A percentile compares a stretch with the other conserved stretches of the same genome.
These are phyloP conservation scores for Fusarium secorum DNA, from an alignment of 2,329 filamentous ascomycete genomes.

Conservation along the genomic window DNA sequence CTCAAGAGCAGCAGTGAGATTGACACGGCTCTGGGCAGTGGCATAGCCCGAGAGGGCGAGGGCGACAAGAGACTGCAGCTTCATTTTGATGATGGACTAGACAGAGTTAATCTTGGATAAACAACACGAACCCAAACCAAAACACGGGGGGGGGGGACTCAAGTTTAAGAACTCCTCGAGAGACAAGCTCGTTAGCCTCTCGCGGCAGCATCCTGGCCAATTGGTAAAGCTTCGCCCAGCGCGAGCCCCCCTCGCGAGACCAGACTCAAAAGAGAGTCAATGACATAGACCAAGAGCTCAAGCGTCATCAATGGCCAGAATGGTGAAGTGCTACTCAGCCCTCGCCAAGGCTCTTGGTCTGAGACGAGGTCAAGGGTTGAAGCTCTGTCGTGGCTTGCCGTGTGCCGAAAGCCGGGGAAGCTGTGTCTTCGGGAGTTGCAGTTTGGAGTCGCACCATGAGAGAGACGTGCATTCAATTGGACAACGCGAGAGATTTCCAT, in stretches of 20 bases:
- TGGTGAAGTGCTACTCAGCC: constrained; percentile 16
- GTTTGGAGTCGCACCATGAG: constrained; percentile 2
- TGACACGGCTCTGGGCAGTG: constrained; percentile 33
- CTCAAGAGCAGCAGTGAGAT: constrained; percentile 36
- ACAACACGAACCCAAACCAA: background rate
- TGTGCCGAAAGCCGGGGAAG: constrained; percentile 11
- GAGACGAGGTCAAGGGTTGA: constrained; percentile 7
- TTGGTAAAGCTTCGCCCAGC: constrained; percentile 7
- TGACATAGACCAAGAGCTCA: constrained; percentile 36
- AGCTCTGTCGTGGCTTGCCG: constrained; percentile 15
- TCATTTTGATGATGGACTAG: constrained; percentile 31
- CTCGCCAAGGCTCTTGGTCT: constrained; percentile 13
- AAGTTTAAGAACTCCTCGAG: constrained; percentile 12
- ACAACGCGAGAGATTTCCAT: constrained; percentile 5
- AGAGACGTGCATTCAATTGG: constrained; percentile 18
- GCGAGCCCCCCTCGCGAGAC: constrained; percentile 8
- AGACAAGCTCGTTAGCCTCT: background rate
- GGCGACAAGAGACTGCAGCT: constrained; percentile 27
- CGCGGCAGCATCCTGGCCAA: constrained; percentile 21
- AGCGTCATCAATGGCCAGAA: constrained; percentile 28
- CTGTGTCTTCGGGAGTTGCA: constrained; percentile 8
- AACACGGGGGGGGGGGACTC: background rate
- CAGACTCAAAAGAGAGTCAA: constrained; percentile 33
- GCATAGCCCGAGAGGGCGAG: constrained; percentile 34
- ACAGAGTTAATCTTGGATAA: constrained; percentile 1